Percentiles rank a stretch among this genome's conserved stretches.
phyloP scores from a whole-genome alignment of 2,329 filamentous ascomycete species.

The Trichophyton simii region DNA sequence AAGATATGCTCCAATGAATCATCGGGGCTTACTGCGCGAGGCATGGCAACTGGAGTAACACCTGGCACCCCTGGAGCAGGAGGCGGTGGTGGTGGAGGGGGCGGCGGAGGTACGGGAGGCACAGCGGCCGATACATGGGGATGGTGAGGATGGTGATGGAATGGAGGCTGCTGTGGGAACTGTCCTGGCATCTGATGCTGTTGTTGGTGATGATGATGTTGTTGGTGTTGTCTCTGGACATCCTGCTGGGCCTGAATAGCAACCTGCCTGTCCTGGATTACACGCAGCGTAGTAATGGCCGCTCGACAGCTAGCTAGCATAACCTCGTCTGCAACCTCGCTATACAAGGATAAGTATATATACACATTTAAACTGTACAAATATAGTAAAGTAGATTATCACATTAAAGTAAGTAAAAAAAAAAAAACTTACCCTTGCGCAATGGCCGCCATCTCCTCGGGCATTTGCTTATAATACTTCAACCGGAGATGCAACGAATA shows the following conservation, averaged over 20 bases:
- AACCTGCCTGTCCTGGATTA: conserved; percentile 7
- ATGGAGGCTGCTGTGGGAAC: background rate
- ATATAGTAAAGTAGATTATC: no score
- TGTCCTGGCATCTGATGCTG: conserved; percentile 3
- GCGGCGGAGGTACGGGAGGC: background rate
- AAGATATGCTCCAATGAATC: conserved; percentile 4
- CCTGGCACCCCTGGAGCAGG: background rate
- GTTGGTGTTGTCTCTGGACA: background rate
- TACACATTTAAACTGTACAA: no score
- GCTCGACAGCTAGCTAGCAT: conserved; percentile 15
- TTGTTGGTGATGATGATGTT: conserved; percentile 5
- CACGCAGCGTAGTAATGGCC: conserved; percentile 5
- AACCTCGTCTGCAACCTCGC: conserved; percentile 11
- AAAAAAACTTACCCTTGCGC: conserved; percentile 34
- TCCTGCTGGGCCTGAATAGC: background rate
- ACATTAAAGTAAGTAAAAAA: no score
- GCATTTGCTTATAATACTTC: conserved; percentile 38
- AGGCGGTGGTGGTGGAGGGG: background rate
- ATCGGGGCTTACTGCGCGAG: background rate
- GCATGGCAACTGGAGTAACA: background rate
- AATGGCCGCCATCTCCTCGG: conserved; percentile 34
- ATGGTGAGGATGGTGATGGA: background rate
- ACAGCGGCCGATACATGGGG: no score
- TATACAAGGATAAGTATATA: background rate
- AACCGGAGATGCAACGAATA: conserved; percentile 37